Percentiles rank a stretch among this genome's conserved stretches.
Evolutionary conservation across 140 eudicot genomes (phyloP).

Genomic region (Oenanthe javanica): DNA sequence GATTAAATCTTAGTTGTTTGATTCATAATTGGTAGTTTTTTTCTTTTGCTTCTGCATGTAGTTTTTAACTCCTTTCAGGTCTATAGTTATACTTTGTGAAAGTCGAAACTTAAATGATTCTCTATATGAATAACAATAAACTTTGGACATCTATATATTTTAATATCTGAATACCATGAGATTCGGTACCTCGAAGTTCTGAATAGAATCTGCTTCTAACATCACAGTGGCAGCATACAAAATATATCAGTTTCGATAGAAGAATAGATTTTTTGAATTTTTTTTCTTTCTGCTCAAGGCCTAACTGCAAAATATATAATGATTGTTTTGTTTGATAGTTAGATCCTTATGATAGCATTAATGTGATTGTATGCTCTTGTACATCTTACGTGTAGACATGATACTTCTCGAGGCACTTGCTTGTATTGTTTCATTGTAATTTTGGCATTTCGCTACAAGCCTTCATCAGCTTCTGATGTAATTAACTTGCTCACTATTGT

Average conservation of each 20-base stretch:
- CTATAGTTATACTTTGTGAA: not conserved
- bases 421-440: not conserved
- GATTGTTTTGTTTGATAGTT: not conserved
- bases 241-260: not conserved
- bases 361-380: not conserved
- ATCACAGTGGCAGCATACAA: not conserved
- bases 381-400: not conserved
- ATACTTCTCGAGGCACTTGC: not conserved
- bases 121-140: not conserved
- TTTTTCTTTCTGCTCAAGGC: not conserved
- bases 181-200: not conserved
- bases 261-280: not conserved
- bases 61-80: not conserved
- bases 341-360: not conserved
- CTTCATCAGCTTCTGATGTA: not conserved
- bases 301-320: not conserved
- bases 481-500: not conserved
- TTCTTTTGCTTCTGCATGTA: not conserved
- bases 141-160: not conserved
- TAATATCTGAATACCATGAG: not conserved
- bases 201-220: not conserved
- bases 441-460: not conserved
- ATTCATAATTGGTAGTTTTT: not conserved
- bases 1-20: not conserved
- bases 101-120: not conserved